Evolutionary conservation across 352 stramenopile species (phyloP), one percentile per base, ranked within the genome.

Genomic region (Pythium scleroteichum): DNA sequence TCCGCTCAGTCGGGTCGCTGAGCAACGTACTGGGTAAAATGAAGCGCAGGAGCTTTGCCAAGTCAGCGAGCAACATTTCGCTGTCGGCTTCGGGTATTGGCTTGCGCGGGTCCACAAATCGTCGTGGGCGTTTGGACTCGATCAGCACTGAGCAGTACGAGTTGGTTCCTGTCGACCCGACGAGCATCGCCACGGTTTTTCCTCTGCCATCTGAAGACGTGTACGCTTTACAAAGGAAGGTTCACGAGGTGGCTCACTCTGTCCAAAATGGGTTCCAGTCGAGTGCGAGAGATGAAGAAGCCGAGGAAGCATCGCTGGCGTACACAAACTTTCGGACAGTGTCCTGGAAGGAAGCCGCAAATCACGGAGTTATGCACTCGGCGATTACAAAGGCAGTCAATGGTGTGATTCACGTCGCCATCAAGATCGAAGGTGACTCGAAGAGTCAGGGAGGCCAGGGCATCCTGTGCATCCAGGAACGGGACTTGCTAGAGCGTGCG

Each of bases 161-260:
- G 17, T 41, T 90, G 22, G 62, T 79, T 0, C 77, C 79, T 0
- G 71, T 91, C 17, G 78, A 89, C 4, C 80, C 83, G 5, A 62
- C 79, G 19, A 83, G 74, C 23, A 88, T 92, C 47, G 85, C 80
- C 5, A 88, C 82, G 0, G 76, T 92, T 7, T 92, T 92, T 53
- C 83, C 82, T n/a, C 35, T 92, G 19, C 82, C 82, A 17, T 87
- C 78, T 1, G 79, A 88, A 50, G 82, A 92, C 44, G 73, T 86
- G 2, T 89, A 87, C 23, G 80, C 77, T 2, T 57, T 85, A n/a
- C 82, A 92, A 38, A 78, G 80, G 16, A 89, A 90, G 62, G 76
- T 90, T 9, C 81, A 88, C 59, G 81, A 90, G 42, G 81, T 90
- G 5, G 81, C 81, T 0, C 76, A 88, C 46, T 81, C 83, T 17